These are phyloP conservation scores for Leccinum subtestaceum DNA, from an alignment of 768 basidiomycete species.

Conservation along the genomic window DNA sequence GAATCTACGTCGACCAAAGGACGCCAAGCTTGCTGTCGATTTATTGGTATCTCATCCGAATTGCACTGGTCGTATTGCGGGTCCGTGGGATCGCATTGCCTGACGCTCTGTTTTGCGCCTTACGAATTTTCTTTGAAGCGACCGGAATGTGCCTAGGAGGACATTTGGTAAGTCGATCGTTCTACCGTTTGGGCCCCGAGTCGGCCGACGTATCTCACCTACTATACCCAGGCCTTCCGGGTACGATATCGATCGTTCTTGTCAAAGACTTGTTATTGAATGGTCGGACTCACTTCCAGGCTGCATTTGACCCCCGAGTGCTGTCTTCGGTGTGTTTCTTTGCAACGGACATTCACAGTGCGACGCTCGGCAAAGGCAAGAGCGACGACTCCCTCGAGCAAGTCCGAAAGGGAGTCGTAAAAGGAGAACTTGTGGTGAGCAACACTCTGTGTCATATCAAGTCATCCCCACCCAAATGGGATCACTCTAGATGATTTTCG, in stretches of 20 bases:
- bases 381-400: slow-evolving; percentile 77
- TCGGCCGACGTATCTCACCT: not conserved
- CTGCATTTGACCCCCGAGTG: slow-evolving; percentile 83
- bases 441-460: not conserved
- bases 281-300: slow-evolving; percentile 40
- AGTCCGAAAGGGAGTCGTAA: slow-evolving; percentile 75
- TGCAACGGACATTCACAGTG: slow-evolving; percentile 89
- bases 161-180: slow-evolving; percentile 52
- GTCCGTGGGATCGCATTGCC: no score
- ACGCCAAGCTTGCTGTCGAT: slow-evolving; percentile 75
- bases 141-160: slow-evolving; percentile 93
- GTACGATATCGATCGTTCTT: slow-evolving; percentile 28
- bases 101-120: not conserved
- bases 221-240: slow-evolving; percentile 44
- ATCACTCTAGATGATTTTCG: slow-evolving; percentile 79
- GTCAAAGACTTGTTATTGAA: slow-evolving; percentile 3
- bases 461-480: not conserved
- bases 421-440: slow-evolving; percentile 82
- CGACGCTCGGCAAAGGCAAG: slow-evolving; percentile 81
- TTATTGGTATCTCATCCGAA: slow-evolving; percentile 67
- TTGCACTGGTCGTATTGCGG: slow-evolving; percentile 70
- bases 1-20: slow-evolving; percentile 41
- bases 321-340: slow-evolving; percentile 90
- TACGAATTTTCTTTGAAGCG: slow-evolving; percentile 37
- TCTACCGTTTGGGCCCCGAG: not conserved